Percentiles rank a stretch among this genome's conserved stretches.
phyloP scores from a whole-genome alignment of 768 basidiomycete genomes.

The Amyloporia xantha region DNA sequence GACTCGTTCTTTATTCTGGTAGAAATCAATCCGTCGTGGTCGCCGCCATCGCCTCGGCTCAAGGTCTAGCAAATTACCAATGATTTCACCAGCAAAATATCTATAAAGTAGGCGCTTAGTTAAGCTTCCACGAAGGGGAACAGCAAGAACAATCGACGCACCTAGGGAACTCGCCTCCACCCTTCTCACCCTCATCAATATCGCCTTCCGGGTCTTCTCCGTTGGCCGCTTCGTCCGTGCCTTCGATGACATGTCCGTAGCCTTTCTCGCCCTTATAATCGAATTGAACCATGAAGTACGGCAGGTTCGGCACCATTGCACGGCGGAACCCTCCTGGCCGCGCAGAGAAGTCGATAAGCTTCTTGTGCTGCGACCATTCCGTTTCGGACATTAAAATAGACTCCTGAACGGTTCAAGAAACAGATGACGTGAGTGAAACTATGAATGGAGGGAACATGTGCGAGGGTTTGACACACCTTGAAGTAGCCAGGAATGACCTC shows the following conservation, averaged over 20 bases:
- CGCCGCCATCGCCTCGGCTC: conserved; percentile 83
- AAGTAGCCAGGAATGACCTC: conserved; percentile 91
- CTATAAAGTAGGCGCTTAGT: too few relatives aligned
- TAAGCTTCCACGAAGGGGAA: too few relatives aligned
- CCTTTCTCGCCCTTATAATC: conserved; percentile 98
- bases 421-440: neutral
- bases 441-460: neutral
- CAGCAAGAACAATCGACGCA: conserved; percentile 33
- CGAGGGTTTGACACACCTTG: conserved; percentile 44
- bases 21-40: conserved; percentile 67
- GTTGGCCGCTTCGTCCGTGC: conserved; percentile 57
- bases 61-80: conserved; percentile 84
- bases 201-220: conserved; percentile 55
- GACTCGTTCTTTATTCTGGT: conserved; percentile 65
- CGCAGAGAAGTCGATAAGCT: conserved; percentile 88
- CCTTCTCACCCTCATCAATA: conserved; percentile 82
- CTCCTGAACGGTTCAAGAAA: too few relatives aligned
- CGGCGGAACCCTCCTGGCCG: conserved; percentile 91
- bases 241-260: conserved; percentile 98
- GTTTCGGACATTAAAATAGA: conserved; percentile 88
- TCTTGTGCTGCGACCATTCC: conserved; percentile 99
- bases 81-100: conserved; percentile 92
- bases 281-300: conserved; percentile 99
- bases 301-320: conserved; percentile 92
- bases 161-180: conserved; percentile 88